Percentiles rank a stretch among this genome's conserved stretches.
Evolutionary conservation across 208 protist species (phyloP).

Genomic region (Crithidia expoeki): DNA sequence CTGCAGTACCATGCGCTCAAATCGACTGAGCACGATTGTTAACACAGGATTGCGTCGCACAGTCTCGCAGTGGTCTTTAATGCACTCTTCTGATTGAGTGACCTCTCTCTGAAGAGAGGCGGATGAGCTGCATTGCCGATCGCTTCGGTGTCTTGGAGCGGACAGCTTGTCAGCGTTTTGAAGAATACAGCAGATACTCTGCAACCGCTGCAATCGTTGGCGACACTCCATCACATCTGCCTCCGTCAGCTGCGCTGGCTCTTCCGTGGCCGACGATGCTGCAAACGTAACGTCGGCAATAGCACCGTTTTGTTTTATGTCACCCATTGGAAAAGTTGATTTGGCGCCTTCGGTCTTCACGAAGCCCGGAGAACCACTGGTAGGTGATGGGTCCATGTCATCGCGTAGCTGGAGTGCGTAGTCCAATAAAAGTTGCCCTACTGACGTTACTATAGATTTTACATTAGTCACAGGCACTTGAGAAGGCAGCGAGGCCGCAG

Average conservation of each 20-base stretch:
- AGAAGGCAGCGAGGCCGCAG: background rate
- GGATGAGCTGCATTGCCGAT: background rate
- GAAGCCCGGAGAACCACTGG: background rate
- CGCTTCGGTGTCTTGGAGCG: background rate
- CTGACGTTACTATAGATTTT: slow-evolving; percentile 5
- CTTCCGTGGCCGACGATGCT: background rate
- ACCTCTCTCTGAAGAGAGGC: background rate
- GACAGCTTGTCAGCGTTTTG: background rate
- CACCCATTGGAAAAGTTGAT: background rate
- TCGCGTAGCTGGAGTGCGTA: slow-evolving; percentile 58
- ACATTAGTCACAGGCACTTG: background rate
- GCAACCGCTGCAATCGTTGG: slow-evolving; percentile 20
- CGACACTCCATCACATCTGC: slow-evolving; percentile 18
- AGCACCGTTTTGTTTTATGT: background rate
- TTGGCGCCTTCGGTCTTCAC: background rate
- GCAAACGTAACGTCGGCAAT: background rate
- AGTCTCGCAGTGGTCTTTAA: background rate
- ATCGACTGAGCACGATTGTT: slow-evolving; percentile 11
- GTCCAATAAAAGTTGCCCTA: slow-evolving; percentile 45
- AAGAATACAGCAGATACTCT: slow-evolving; percentile 22
- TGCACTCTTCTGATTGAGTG: background rate
- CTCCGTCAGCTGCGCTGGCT: slow-evolving; percentile 22
- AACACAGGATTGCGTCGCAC: slow-evolving; percentile 26
- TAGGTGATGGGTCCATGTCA: slow-evolving; percentile 27
- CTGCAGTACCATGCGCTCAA: slow-evolving; percentile 10